phyloP scores from a whole-genome alignment of 2,329 filamentous ascomycete genomes.

The Bimuria novae-zelandiae region DNA sequence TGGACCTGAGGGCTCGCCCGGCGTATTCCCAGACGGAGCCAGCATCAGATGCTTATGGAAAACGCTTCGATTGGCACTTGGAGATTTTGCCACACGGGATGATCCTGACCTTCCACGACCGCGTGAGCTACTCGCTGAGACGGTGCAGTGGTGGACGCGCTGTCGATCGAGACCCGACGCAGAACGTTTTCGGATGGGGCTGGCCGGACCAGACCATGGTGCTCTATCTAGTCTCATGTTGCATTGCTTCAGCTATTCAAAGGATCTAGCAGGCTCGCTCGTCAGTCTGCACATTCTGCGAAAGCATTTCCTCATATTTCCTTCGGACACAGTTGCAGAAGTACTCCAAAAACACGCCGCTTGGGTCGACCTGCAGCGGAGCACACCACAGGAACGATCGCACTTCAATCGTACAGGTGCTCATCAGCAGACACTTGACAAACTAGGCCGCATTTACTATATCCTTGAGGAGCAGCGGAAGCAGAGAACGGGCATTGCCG shows the following conservation, averaged over 20 bases:
- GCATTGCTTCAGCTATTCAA: constrained; percentile 41
- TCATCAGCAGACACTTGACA: constrained; percentile 17
- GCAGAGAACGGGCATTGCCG: constrained; percentile 19
- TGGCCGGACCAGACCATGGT: constrained; percentile 26
- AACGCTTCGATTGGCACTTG: constrained; percentile 36
- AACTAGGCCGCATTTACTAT: constrained; percentile 25
- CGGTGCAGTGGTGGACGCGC: constrained; percentile 33
- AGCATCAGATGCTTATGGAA: constrained; percentile 39
- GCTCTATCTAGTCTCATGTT: constrained; percentile 36
- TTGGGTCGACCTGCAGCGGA: constrained; percentile 32
- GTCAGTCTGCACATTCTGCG: constrained; percentile 40
- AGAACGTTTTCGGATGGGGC: constrained; percentile 31
- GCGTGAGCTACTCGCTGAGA: constrained; percentile 38
- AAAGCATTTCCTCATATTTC: constrained; percentile 31
- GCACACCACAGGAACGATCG: constrained; percentile 10
- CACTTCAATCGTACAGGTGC: constrained; percentile 21
- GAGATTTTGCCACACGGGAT: constrained; percentile 21
- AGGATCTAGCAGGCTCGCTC: constrained; percentile 41
- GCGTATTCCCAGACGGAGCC: constrained; percentile 37
- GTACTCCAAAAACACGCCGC: constrained; percentile 36
- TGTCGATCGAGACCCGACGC: constrained; percentile 31
- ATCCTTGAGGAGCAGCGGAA: constrained; percentile 25
- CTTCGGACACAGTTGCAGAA: constrained; percentile 22
- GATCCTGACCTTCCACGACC: constrained; percentile 34
- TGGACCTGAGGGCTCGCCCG: constrained; percentile 15